Conservation (phyloP, 805 yeast species). For the Ogataea paraovalis region DNA sequence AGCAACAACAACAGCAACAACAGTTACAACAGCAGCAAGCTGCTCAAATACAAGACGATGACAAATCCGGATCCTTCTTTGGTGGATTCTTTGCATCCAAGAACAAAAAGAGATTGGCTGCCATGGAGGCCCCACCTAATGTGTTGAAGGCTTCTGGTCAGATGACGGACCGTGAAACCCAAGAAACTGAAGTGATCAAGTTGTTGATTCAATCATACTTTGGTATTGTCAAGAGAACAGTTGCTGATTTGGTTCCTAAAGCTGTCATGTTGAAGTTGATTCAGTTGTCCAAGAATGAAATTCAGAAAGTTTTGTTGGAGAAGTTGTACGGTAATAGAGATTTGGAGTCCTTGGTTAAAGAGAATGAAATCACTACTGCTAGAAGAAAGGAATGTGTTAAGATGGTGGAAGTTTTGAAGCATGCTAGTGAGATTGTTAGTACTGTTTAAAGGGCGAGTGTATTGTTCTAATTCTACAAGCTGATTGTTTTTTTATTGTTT, state of each 20-base stretch:
- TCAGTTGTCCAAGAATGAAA: slow-evolving; percentile 75
- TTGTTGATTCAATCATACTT: slow-evolving; percentile 86
- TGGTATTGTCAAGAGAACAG: slow-evolving; percentile 87
- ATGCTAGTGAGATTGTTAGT: slow-evolving; percentile 87
- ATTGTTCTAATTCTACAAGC: too few species aligned
- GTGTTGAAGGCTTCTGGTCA: slow-evolving; percentile 89
- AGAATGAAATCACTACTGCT: slow-evolving; percentile 88
- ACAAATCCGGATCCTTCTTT: slow-evolving; percentile 74
- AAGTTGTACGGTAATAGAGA: slow-evolving; percentile 77
- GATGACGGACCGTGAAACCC: slow-evolving; percentile 90
- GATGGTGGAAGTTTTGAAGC: slow-evolving; percentile 88
- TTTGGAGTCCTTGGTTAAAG: slow-evolving; percentile 76
- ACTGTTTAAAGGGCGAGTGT: too few species aligned
- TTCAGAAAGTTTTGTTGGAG: slow-evolving; percentile 86
- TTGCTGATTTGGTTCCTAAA: slow-evolving; percentile 92
- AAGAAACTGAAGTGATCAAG: slow-evolving; percentile 97
- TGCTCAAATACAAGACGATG: slow-evolving; percentile 34
- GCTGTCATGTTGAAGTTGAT: slow-evolving; percentile 92
- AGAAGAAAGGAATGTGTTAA: slow-evolving; percentile 91
- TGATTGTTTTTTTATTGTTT: too few species aligned
- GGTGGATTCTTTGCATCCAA: slow-evolving; percentile 93
- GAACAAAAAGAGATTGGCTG: slow-evolving; percentile 88
- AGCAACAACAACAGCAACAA: slow-evolving; percentile 21
- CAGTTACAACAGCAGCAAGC: slow-evolving; percentile 28
- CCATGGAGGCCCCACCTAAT: slow-evolving; percentile 97